These are phyloP conservation scores for Haberlea rhodopensis DNA, from an alignment of 257 asterid species.

Conservation along the genomic window DNA sequence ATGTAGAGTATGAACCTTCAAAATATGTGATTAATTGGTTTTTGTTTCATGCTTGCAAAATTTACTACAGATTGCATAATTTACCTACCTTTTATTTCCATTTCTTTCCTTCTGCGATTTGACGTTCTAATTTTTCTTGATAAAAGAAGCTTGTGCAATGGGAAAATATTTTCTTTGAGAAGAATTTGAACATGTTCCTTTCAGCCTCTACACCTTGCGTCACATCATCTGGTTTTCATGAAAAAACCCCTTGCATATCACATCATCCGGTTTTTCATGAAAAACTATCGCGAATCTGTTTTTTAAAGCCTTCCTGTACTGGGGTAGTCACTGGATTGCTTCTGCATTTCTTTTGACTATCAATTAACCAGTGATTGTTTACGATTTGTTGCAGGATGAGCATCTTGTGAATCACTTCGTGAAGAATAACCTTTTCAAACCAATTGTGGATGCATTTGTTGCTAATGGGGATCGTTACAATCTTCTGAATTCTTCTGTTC, in stretches of 20 bases:
- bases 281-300: slow-evolving; percentile 4
- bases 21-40: slow-evolving; percentile 1
- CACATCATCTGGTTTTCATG: background rate
- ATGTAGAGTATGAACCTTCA: slow-evolving; percentile 3
- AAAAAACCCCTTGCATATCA: no score
- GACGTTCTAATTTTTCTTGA: background rate
- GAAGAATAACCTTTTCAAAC: slow-evolving; percentile 74
- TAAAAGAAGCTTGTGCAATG: background rate
- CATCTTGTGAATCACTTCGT: slow-evolving; percentile 77
- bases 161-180: background rate
- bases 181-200: slow-evolving; percentile 11
- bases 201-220: no score
- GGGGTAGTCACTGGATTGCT: background rate
- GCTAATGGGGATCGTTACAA: slow-evolving; percentile 89
- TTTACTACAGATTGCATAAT: no score
- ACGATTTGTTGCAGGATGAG: slow-evolving; percentile 77
- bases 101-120: slow-evolving; percentile 6
- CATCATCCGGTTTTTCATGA: no score
- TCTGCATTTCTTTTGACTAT: slow-evolving; percentile 4
- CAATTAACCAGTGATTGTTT: slow-evolving; percentile 7
- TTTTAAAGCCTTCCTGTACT: background rate
- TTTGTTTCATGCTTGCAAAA: slow-evolving; percentile 4
- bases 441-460: slow-evolving; percentile 78
- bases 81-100: slow-evolving; percentile 1
- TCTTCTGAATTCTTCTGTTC: slow-evolving; percentile 91